These are phyloP conservation scores for Diaporthe citriasiana DNA, from an alignment of 2,329 filamentous ascomycete species.

Conservation along the genomic window DNA sequence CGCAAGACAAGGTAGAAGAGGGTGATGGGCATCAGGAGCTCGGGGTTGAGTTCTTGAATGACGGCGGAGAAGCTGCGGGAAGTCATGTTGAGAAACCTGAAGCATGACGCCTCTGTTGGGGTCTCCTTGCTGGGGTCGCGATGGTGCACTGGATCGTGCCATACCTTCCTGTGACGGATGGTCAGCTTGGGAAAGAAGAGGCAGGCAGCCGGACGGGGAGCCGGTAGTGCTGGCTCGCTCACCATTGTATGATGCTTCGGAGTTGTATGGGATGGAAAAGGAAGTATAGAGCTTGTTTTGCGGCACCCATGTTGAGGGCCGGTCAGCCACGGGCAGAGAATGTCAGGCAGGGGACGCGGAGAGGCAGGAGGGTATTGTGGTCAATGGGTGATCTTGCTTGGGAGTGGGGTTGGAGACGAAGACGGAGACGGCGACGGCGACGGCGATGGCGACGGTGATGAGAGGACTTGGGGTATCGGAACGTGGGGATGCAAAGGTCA, in stretches of 20 bases:
- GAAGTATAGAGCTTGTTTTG: slow-evolving; percentile 75
- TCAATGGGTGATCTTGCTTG: not conserved
- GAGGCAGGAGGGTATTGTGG: slow-evolving; percentile 7
- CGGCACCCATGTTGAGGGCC: slow-evolving; percentile 65
- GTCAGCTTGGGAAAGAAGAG: slow-evolving; percentile 40
- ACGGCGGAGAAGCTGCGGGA: slow-evolving; percentile 94
- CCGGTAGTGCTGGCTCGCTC: slow-evolving; percentile 47
- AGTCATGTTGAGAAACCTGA: slow-evolving; percentile 86
- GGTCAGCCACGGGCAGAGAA: not conserved
- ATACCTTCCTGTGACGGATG: slow-evolving; percentile 80
- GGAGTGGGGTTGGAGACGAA: not conserved
- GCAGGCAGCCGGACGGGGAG: slow-evolving; percentile 32
- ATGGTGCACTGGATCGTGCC: slow-evolving; percentile 93
- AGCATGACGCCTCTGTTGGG: slow-evolving; percentile 83
- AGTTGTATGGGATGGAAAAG: slow-evolving; percentile 82
- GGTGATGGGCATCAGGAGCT: slow-evolving; percentile 87
- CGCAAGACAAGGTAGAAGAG: slow-evolving; percentile 95
- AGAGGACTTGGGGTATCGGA: not conserved
- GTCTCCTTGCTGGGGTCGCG: slow-evolving; percentile 84
- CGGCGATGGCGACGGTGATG: not conserved
- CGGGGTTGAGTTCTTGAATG: slow-evolving; percentile 95
- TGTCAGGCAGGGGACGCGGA: slow-evolving; percentile 13
- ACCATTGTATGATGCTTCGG: slow-evolving; percentile 92
- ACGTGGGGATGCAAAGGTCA: not conserved
- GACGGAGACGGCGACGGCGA: not conserved